phyloP scores from a whole-genome alignment of 2,329 filamentous ascomycete genomes.

The Bretziella fagacearum region DNA sequence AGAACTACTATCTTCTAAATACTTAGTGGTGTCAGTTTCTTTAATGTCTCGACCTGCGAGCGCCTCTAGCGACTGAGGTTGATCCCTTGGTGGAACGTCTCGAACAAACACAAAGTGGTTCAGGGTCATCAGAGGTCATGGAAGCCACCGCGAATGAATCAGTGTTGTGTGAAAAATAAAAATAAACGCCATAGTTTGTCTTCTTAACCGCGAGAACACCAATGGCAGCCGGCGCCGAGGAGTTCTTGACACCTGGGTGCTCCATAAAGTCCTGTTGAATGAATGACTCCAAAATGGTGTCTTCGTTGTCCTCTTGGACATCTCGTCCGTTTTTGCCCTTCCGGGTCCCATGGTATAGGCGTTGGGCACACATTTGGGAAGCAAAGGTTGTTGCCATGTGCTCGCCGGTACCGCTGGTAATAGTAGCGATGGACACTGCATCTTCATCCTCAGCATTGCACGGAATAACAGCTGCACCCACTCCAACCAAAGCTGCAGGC shows the following conservation, averaged over 20 bases:
- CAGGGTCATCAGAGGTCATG: constrained; percentile 62
- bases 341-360: constrained; percentile 56
- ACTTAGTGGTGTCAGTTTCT: not conserved
- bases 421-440: constrained; percentile 55
- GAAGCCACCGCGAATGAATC: constrained; percentile 75
- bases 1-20: too few relatives aligned
- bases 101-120: constrained; percentile 64
- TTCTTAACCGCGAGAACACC: constrained; percentile 86
- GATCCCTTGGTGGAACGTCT: constrained; percentile 40
- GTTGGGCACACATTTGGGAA: constrained; percentile 68
- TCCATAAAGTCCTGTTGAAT: constrained; percentile 83
- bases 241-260: constrained; percentile 68
- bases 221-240: constrained; percentile 71
- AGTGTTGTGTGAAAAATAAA: constrained; percentile 94
- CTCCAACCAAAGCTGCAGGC: constrained; percentile 79
- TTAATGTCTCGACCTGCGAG: constrained; percentile 26
- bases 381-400: constrained; percentile 96
- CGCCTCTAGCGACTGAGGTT: constrained; percentile 34
- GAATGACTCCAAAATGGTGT: constrained; percentile 55
- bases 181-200: constrained; percentile 53
- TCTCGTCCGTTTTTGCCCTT: constrained; percentile 44
- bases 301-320: constrained; percentile 56
- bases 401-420: constrained; percentile 90
- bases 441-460: constrained; percentile 52
- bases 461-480: constrained; percentile 82